phyloP scores from a whole-genome alignment of 495 filamentous ascomycete genomes.

The Chaetomium cochliodes region DNA sequence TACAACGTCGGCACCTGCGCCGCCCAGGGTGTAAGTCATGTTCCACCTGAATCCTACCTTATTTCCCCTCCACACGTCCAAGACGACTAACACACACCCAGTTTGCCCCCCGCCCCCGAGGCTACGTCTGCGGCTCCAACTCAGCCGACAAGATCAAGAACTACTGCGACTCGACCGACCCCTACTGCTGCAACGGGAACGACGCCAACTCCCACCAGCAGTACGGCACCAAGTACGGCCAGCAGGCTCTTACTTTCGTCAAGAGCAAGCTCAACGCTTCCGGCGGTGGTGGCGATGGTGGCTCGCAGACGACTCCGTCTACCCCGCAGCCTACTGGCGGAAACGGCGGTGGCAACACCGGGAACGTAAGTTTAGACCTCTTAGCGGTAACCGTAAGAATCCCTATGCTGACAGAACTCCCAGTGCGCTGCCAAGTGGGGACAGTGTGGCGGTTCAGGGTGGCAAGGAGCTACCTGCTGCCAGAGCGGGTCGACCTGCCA shows the following conservation, averaged over 20 bases:
- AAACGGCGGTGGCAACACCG: conserved; percentile 23
- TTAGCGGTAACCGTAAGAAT: too few species aligned
- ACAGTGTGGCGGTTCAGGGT: conserved; percentile 38
- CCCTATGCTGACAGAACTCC: too few species aligned
- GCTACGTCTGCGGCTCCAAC: conserved; percentile 51
- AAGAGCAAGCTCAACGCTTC: conserved; percentile 40
- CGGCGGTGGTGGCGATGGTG: conserved; percentile 31
- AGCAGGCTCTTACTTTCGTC: conserved; percentile 55
- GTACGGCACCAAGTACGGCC: conserved; percentile 60
- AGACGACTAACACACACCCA: conserved; percentile 21
- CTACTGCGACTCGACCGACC: conserved; percentile 62
- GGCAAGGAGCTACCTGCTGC: conserved; percentile 35
- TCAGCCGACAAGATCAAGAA: conserved; percentile 53
- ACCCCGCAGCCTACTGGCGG: conserved; percentile 20
- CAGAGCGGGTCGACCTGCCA: conserved; percentile 31
- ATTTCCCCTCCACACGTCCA: not conserved
- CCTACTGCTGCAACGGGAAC: conserved; percentile 64
- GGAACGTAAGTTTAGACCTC: not conserved
- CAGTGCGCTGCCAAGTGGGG: conserved; percentile 31
- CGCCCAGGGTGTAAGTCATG: conserved; percentile 54
- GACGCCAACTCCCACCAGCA: conserved; percentile 56
- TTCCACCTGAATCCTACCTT: too few species aligned
- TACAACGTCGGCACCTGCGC: conserved; percentile 64
- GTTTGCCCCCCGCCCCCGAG: conserved; percentile 58
- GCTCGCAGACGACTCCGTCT: conserved; percentile 14